Base-by-base conservation (phyloP, 805 yeast species). In the Naumovozyma baii region DNA sequence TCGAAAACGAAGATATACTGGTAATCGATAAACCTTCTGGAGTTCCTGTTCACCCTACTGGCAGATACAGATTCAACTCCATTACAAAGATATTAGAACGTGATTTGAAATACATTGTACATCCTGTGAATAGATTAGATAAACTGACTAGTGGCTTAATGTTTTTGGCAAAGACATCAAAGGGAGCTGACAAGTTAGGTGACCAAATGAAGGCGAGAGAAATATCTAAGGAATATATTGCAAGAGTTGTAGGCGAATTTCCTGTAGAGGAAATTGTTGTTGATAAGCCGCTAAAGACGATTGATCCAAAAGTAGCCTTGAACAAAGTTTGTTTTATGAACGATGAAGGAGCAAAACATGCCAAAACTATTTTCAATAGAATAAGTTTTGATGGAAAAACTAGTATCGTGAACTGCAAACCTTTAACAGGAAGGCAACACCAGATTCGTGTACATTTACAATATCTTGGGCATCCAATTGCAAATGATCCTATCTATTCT, bases 11-110 rank as follows among this genome's bases (percentile, higher is more conserved):
- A 5, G 74, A 82, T 37, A 57, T 86, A 17, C 68, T 92, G 4
- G 94, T 83, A 3, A 80, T 92, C 17, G 95, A 90, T 58, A 92
- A 92, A 48, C 98, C 98, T 0, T 73, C 92, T 3, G 96, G 98
- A 0, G 72, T 92, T 2, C 96, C 98, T 0, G 95, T 85, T 0
- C 98, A 92, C 58, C 97, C 98, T 3, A 82, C 96, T 0, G 98
- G 97, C 0, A 64, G 88, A 46, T 77, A 79, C 68, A 55, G 92
- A 55, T 76, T 76, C 61, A 75, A 80, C 57, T 76, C 94, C 0
- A 73, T 85, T 16, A 83, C 94, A 9, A 80, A 79, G 57, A 74
- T 86, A 3, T 61, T 92, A 48, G 80, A 84, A 57, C 74, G 76
- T 39, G 94, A 88, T 50, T 58, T 69, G 43, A 80, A 80, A 1